Percentiles rank a stretch among this genome's conserved stretches.
Conservation (phyloP, 2,329 filamentous ascomycete species). For the Juglanconis juglandina region DNA sequence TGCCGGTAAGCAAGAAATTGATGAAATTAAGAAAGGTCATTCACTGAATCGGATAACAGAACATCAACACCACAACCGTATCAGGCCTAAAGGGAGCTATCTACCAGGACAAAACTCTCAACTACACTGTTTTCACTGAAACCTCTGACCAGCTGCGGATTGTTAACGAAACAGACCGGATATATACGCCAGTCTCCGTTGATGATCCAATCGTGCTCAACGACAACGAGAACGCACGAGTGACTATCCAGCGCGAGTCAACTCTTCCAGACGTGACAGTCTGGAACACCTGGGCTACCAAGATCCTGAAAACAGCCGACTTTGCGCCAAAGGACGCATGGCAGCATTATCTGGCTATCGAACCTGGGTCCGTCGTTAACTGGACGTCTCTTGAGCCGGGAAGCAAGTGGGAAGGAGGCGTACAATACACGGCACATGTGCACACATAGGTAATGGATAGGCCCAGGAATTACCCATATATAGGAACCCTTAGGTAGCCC, state of each 20-base stretch:
- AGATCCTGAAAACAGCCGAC: background rate
- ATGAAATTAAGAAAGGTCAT: background rate
- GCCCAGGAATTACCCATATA: too few species aligned
- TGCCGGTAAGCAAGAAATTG: background rate
- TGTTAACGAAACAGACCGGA: constrained; percentile 7
- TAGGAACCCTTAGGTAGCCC: too few species aligned
- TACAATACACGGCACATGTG: constrained; percentile 3
- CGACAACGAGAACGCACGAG: background rate
- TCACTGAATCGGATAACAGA: background rate
- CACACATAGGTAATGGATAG: background rate
- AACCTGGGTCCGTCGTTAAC: background rate
- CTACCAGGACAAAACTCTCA: constrained; percentile 12
- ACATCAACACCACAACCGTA: constrained; percentile 9
- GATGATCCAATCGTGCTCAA: constrained; percentile 3
- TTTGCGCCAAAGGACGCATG: constrained; percentile 8
- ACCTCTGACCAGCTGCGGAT: background rate
- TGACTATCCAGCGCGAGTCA: background rate
- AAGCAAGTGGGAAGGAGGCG: constrained; percentile 1
- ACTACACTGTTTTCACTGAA: constrained; percentile 9
- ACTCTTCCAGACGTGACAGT: constrained; percentile 4
- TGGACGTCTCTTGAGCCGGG: constrained; percentile 4
- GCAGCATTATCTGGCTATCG: constrained; percentile 8
- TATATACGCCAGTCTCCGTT: constrained; percentile 2
- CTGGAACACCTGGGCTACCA: constrained; percentile 9
- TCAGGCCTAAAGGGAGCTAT: background rate